Conservation (phyloP, 1,284 basidiomycete genomes). For the Apiotrichum akiyoshidainum region DNA sequence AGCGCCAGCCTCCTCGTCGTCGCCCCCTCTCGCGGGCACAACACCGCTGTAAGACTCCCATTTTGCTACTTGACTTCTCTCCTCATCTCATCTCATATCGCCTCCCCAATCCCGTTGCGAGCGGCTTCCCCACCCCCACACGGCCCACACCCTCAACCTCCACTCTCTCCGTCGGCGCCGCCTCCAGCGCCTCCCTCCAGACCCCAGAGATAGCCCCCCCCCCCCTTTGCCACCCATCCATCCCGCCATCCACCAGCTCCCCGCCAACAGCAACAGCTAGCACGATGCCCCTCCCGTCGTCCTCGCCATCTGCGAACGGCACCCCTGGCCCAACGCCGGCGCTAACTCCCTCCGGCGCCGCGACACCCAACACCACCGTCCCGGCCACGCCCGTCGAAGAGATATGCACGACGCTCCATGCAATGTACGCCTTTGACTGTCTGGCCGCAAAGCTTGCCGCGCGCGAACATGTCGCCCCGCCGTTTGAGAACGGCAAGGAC, state of each 20-base stretch:
- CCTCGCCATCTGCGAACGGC: background rate
- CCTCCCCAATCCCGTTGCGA: too few species aligned
- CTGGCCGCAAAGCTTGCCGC: constrained; percentile 47
- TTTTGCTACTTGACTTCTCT: too few species aligned
- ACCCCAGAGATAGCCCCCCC: background rate
- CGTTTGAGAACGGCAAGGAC: constrained; percentile 34
- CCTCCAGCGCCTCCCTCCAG: too few species aligned
- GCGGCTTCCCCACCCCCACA: too few species aligned
- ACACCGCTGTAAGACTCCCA: too few species aligned
- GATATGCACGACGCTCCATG: constrained; percentile 49
- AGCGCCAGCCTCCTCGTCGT: too few species aligned
- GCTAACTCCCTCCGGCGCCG: constrained; percentile 6
- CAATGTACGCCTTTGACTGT: constrained; percentile 55
- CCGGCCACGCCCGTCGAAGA: constrained; percentile 15
- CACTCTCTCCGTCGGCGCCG: too few species aligned
- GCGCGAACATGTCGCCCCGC: constrained; percentile 14
- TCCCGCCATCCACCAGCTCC: background rate
- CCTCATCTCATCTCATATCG: too few species aligned
- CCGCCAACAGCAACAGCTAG: too few species aligned
- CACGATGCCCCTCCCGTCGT: background rate
- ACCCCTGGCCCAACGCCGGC: constrained; percentile 6
- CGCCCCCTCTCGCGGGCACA: too few species aligned
- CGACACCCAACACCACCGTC: constrained; percentile 16
- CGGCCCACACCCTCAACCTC: too few species aligned
- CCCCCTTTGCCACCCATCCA: background rate